Evolutionary conservation across 345 rosid species (phyloP), one percentile per base, ranked within the genome.

Genomic region (Eucalyptus rudis): DNA sequence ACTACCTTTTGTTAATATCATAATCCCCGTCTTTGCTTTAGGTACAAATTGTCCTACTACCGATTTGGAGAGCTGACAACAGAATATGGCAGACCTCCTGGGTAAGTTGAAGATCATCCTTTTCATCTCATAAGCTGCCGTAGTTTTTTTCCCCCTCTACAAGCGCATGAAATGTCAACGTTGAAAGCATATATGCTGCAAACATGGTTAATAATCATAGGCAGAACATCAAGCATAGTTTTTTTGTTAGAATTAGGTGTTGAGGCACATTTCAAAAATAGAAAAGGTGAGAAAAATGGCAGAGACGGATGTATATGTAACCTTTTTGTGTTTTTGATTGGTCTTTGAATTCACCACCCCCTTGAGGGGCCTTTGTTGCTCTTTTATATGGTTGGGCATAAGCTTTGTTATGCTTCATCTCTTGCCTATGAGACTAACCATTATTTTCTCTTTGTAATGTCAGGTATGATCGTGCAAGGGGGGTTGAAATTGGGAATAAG

Each of bases 401-500:
- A 47, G 54, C 36, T 84, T 89, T 86, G 49, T 59, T 45, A 51
- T 81, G 76, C 85, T 88, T 24, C 85, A 92, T 87, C 86, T 86
- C 58, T 85, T 76, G 36, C 10, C 87, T 68, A 76, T 36, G 25
- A 36, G 47, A 76, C 27, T 36, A 76, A 76, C 83, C 83, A 36
- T 76, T 36, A 10, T 7, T 27, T 40, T 13, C n/a, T 49, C 85
- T 11, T 52, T 86, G 81, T 76, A 64, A 51, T 91, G 89, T 76
- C 91, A 97, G 99, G 91, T 97, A 93, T 90, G 99, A 97, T 94
- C 95, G 99, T 81, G 99, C 99, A 20, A 95, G 99, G 89, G 99
- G 99, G 27, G 99, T 96, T 83, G 99, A 97, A 92, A 97, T 97
- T 66, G 99, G 99, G 89, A 98, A 98, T 88, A 98, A 98, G 92